Percentiles rank a stretch among this genome's conserved stretches.
phyloP scores from a whole-genome alignment of 805 yeast species.

The Jamesozyma spencerorum region DNA sequence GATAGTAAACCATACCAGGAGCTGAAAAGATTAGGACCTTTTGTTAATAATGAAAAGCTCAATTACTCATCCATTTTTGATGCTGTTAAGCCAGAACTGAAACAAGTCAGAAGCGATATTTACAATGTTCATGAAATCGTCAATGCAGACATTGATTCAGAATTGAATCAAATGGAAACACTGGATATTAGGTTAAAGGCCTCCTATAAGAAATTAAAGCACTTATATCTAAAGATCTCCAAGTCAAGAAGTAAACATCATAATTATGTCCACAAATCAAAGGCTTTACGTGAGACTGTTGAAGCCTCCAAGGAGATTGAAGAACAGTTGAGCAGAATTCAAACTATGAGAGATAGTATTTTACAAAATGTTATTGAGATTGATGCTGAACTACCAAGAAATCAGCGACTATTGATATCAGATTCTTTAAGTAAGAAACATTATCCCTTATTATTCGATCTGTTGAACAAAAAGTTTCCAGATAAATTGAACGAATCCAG shows the following conservation, averaged over 20 bases:
- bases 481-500: conserved; percentile 11
- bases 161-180: conserved; percentile 22
- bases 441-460: conserved; percentile 34
- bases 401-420: conserved; percentile 31
- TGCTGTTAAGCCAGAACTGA: conserved; percentile 16
- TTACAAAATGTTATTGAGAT: conserved; percentile 23
- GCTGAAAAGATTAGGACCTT: conserved; percentile 10
- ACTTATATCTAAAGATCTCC: conserved; percentile 10
- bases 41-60: conserved; percentile 11
- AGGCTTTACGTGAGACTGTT: conserved; percentile 8
- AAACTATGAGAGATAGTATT: conserved; percentile 8
- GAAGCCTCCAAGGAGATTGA: conserved; percentile 6
- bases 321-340: conserved; percentile 8
- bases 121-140: conserved; percentile 13
- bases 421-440: conserved; percentile 36
- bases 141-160: conserved; percentile 26
- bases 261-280: conserved; percentile 5
- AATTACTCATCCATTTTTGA: conserved; percentile 18
- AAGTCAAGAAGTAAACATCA: conserved; percentile 11
- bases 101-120: conserved; percentile 17
- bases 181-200: conserved; percentile 18
- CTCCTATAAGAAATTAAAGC: conserved; percentile 18
- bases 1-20: conserved; percentile 10
- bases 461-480: conserved; percentile 13
- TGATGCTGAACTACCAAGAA: conserved; percentile 31